A percentile compares a stretch with the other conserved stretches of the same genome.
These are phyloP conservation scores for Lotmaria passim DNA, from an alignment of 208 protist species.

Conservation along the genomic window DNA sequence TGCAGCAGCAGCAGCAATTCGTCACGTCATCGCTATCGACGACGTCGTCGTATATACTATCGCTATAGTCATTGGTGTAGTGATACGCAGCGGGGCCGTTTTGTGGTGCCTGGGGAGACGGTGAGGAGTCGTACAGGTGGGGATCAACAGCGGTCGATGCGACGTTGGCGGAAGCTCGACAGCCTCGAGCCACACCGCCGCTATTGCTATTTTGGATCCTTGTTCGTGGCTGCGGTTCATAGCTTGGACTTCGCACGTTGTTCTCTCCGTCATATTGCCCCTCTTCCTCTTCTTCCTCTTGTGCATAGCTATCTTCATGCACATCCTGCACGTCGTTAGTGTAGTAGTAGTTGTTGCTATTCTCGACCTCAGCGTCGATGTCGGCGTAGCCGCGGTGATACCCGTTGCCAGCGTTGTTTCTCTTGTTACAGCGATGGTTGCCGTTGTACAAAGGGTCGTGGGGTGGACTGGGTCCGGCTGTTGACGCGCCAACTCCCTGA, in stretches of 20 bases:
- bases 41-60: not conserved
- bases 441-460: not conserved
- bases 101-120: too few species aligned
- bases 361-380: conserved; percentile 3
- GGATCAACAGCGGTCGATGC: too few species aligned
- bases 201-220: too few species aligned
- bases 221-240: not conserved
- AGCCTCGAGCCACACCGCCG: too few species aligned
- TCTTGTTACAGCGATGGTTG: not conserved
- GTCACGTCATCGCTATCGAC: not conserved
- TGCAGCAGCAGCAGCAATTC: conserved; percentile 11
- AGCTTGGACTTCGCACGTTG: conserved; percentile 7
- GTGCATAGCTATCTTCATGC: not conserved
- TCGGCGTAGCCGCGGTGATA: conserved; percentile 15
- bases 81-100: too few species aligned
- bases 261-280: too few species aligned
- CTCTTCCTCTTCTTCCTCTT: too few species aligned
- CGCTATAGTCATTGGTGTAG: not conserved
- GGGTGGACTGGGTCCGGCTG: not conserved
- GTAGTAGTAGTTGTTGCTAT: not conserved
- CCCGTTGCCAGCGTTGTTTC: not conserved
- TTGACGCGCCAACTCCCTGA: not conserved
- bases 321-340: not conserved
- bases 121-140: too few species aligned
- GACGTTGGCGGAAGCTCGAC: too few species aligned